Evolutionary conservation across 2,329 filamentous ascomycete species (phyloP).

Genomic region (Sporothrix euskadiensis): DNA sequence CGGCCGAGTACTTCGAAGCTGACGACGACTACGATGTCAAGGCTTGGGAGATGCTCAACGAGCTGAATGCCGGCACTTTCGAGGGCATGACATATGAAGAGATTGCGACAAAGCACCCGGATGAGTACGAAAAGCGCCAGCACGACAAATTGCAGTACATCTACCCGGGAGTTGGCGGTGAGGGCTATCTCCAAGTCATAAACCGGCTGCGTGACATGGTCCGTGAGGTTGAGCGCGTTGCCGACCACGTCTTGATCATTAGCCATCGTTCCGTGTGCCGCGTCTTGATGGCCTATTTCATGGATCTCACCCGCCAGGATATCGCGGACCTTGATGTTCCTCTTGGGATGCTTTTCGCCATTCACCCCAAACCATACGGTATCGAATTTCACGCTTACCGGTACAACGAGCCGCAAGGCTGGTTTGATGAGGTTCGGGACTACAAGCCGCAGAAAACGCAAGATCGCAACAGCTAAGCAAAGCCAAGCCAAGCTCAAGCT

Average conservation of each 20-base stretch:
- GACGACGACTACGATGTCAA: slow-evolving; percentile 97
- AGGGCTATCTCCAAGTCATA: slow-evolving; percentile 96
- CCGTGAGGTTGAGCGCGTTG: slow-evolving; percentile 94
- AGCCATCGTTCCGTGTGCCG: slow-evolving; percentile 90
- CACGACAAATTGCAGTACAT: slow-evolving; percentile 92
- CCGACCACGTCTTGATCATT: slow-evolving; percentile 89
- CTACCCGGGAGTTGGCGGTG: slow-evolving; percentile 92
- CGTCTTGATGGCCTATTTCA: slow-evolving; percentile 94
- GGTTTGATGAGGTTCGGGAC: slow-evolving; percentile 83
- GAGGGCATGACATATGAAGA: slow-evolving; percentile 94
- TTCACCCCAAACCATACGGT: slow-evolving; percentile 96
- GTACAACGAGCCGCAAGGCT: slow-evolving; percentile 75
- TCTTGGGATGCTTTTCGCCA: slow-evolving; percentile 87
- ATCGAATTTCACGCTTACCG: slow-evolving; percentile 95
- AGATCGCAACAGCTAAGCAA: slow-evolving; percentile 43
- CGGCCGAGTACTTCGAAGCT: slow-evolving; percentile 80
- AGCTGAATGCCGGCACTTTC: slow-evolving; percentile 88
- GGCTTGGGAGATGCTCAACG: slow-evolving; percentile 96
- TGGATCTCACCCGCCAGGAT: slow-evolving; percentile 84
- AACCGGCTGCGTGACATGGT: slow-evolving; percentile 94
- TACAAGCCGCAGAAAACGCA: slow-evolving; percentile 70
- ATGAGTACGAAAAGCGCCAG: slow-evolving; percentile 78
- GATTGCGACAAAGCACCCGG: slow-evolving; percentile 74
- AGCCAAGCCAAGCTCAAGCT: slow-evolving; percentile 30
- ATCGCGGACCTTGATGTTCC: slow-evolving; percentile 95